Conservation (phyloP, 2,329 filamentous ascomycete species). For the Aureobasidium sp. region DNA sequence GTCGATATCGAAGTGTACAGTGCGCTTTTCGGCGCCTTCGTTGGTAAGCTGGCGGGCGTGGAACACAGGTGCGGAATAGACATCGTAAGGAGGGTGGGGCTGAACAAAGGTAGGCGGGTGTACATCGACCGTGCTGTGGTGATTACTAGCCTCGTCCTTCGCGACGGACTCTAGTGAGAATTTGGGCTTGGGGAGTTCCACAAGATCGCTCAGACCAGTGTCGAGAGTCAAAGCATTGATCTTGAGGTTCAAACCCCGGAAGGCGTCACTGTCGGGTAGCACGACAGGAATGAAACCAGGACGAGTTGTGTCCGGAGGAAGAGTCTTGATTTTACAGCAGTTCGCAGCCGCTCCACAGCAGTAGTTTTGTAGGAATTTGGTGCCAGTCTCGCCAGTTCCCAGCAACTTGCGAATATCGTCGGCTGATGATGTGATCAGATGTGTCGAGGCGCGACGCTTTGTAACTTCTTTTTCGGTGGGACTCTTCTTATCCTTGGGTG, state of each 20-base stretch:
- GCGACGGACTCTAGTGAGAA: slow-evolving; percentile 48
- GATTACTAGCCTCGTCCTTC: slow-evolving; percentile 36
- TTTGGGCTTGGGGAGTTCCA: slow-evolving; percentile 67
- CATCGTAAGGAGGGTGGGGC: slow-evolving; percentile 86
- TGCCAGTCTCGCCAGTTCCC: slow-evolving; percentile 49
- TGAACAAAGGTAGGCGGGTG: slow-evolving; percentile 87
- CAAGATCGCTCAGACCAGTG: slow-evolving; percentile 62
- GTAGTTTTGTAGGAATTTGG: slow-evolving; percentile 54
- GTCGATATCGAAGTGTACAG: slow-evolving; percentile 95
- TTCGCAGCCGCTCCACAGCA: slow-evolving; percentile 54
- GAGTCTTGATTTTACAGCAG: slow-evolving; percentile 54
- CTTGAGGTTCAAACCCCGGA: slow-evolving; percentile 68
- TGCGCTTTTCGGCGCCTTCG: slow-evolving; percentile 87
- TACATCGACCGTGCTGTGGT: slow-evolving; percentile 37
- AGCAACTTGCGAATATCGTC: slow-evolving; percentile 53
- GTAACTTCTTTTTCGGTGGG: slow-evolving; percentile 15
- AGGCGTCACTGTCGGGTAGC: slow-evolving; percentile 76
- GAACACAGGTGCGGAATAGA: slow-evolving; percentile 83
- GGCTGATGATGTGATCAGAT: slow-evolving; percentile 51
- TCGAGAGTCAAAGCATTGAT: slow-evolving; percentile 65
- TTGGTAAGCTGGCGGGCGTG: slow-evolving; percentile 80
- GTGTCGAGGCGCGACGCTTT: slow-evolving; percentile 58
- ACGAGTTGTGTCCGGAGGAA: slow-evolving; percentile 42
- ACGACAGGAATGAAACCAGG: slow-evolving; percentile 42
- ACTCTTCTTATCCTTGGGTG: slow-evolving; percentile 19